Conservation (phyloP, 495 filamentous ascomycete species). For the Penicillium fimorum region DNA sequence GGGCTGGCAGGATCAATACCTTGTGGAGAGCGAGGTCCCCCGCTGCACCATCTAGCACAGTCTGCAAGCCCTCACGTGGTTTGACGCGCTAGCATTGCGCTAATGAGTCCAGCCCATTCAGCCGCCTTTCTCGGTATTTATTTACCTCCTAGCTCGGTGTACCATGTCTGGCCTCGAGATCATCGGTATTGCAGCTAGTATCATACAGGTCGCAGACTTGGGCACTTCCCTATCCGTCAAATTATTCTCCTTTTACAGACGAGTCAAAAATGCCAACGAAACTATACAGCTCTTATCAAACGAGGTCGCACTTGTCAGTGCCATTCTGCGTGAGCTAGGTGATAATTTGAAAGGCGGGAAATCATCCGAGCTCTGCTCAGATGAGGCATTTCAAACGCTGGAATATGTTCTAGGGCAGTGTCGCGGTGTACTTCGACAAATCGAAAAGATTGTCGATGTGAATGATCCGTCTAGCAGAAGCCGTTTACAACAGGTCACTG, state of each 20-base stretch:
- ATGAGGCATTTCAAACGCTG: conserved; percentile 24
- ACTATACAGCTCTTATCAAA: conserved; percentile 32
- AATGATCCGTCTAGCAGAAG: conserved; percentile 10
- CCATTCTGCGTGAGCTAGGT: conserved; percentile 32
- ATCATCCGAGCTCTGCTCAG: conserved; percentile 22
- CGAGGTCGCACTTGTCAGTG: conserved; percentile 36
- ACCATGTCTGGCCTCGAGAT: conserved; percentile 24
- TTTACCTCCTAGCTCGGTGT: not conserved
- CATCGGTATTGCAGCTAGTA: conserved; percentile 33
- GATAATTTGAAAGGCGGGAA: conserved; percentile 27
- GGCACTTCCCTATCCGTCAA: conserved; percentile 35
- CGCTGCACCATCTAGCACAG: too few relatives aligned
- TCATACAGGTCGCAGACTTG: conserved; percentile 38
- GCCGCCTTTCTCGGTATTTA: not conserved
- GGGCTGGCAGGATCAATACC: too few relatives aligned
- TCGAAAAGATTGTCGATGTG: conserved; percentile 23
- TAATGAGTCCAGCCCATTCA: not conserved
- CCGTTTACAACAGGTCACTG: conserved; percentile 9
- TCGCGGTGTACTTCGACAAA: conserved; percentile 27
- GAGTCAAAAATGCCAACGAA: conserved; percentile 28
- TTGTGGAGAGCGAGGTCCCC: too few relatives aligned
- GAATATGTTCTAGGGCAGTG: conserved; percentile 26
- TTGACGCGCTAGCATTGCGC: not conserved
- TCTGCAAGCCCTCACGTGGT: not conserved
- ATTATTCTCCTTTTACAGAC: conserved; percentile 37